Evolutionary conservation across 2,329 filamentous ascomycete genomes (phyloP), one percentile per base, ranked within the genome.

Genomic region (Fusarium aywerte): DNA sequence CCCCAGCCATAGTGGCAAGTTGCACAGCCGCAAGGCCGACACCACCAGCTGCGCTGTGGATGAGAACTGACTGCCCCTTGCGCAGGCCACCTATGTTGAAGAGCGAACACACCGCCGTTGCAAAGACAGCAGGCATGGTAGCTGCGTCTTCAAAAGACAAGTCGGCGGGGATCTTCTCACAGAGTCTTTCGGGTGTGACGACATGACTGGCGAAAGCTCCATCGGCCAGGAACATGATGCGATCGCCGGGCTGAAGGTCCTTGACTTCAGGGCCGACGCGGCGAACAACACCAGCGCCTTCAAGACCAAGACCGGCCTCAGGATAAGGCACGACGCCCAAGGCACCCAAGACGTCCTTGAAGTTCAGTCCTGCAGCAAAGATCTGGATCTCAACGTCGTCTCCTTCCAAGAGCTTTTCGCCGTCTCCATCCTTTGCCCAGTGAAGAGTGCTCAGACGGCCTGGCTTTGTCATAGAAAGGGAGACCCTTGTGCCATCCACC

Each of bases 271-370:
- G 47, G 3, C 53, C 47, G 31, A 42, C 16, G 4, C 31, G 36
- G 15, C 32, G n/a, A 8, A 57, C 31, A 18, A 53, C 25, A 10
- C 53, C 53, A 10, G 53, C 53, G 3, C 47, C 36, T 29, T 57
- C 53, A 4, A 57, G 47, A 4, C 53, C 53, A 5, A 57, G 53
- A 3, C 53, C n/a, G n/a, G n/a, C n/a, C n/a, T n/a, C n/a, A n/a
- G n/a, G n/a, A n/a, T n/a, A n/a, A n/a, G n/a, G n/a, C n/a, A 57
- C 52, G 6, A 56, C 51, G 7, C 52, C 52, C 52, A 57, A 53
- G 4, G 53, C 53, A 32, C 47, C 53, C 0, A 57, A 32, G 2
- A 57, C 29, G 5, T 57, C 53, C 47, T 57, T 57, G 5, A 57
- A 42, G 31, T 53, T 53, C 7, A 53, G 9, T 1, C 53, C 53